Evolutionary conservation across 495 filamentous ascomycete species (phyloP).

Genomic region (Tuber aestivum): DNA sequence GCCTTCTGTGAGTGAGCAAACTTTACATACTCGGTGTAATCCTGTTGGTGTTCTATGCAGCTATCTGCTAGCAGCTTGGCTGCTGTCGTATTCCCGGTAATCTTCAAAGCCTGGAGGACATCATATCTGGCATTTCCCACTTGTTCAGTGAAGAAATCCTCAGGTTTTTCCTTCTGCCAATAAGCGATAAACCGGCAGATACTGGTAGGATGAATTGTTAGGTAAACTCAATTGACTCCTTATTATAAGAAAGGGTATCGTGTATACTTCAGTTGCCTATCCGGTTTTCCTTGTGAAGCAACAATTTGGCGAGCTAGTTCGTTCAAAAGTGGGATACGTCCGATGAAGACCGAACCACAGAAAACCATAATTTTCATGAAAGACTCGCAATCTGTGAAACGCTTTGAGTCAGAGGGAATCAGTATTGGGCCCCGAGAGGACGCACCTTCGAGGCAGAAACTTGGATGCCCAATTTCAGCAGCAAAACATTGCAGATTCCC

Average conservation of each 20-base stretch:
- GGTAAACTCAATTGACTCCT: background rate
- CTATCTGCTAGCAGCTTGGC: conserved; percentile 11
- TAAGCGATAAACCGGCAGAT: conserved; percentile 29
- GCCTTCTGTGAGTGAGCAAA: conserved; percentile 22
- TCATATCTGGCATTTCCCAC: conserved; percentile 13
- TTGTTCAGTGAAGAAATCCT: conserved; percentile 27
- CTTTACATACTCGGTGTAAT: conserved; percentile 10
- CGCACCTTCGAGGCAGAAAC: conserved; percentile 20
- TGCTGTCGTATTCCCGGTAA: conserved; percentile 15
- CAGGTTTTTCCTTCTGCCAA: conserved; percentile 33
- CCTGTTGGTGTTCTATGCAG: conserved; percentile 16
- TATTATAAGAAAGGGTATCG: background rate
- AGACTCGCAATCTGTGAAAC: background rate
- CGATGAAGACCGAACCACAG: conserved; percentile 28
- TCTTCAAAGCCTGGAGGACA: conserved; percentile 19
- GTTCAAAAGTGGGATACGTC: conserved; percentile 20
- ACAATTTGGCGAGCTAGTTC: conserved; percentile 24
- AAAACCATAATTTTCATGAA: conserved; percentile 22
- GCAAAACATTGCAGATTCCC: conserved; percentile 24
- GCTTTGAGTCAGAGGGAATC: background rate
- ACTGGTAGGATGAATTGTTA: conserved; percentile 10
- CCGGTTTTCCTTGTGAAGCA: conserved; percentile 15
- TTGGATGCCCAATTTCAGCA: conserved; percentile 25
- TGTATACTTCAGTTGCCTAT: conserved; percentile 30
- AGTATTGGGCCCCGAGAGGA: background rate